Evolutionary conservation across 148 eudicot species (phyloP).

Genomic region (Cornus kousa): DNA sequence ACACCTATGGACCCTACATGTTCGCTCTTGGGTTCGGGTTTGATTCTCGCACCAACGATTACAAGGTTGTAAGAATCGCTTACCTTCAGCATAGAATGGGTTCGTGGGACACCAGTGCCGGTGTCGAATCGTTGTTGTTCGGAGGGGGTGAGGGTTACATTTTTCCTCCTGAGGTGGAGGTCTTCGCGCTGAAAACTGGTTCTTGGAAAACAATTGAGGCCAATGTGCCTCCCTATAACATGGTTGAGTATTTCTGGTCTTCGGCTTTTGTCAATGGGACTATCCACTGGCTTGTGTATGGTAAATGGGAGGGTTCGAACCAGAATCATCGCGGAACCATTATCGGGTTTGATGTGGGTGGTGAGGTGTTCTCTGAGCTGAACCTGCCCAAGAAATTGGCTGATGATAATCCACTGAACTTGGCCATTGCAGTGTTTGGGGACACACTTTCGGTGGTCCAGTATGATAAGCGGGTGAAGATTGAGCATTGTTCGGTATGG

Average conservation of each 20-base stretch:
- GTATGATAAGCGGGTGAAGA: neutral
- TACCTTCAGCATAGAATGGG: neutral
- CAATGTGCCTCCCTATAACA: neutral
- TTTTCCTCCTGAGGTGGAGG: constrained; percentile 5
- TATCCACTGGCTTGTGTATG: neutral
- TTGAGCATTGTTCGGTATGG: neutral
- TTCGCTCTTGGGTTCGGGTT: too few species aligned
- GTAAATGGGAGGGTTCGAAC: neutral
- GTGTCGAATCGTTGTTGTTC: neutral
- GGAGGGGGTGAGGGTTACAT: neutral
- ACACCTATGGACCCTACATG: too few species aligned
- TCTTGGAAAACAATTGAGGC: neutral
- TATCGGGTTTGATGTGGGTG: neutral
- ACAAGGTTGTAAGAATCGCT: neutral
- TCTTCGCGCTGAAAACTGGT: neutral
- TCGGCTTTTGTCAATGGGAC: neutral
- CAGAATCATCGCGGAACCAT: neutral
- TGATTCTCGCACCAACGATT: too few species aligned
- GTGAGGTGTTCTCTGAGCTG: neutral
- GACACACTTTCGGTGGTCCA: neutral
- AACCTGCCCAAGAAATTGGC: neutral
- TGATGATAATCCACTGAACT: neutral
- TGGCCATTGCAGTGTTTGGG: neutral
- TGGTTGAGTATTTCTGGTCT: neutral
- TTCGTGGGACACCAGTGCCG: neutral